A percentile compares a stretch with the other conserved stretches of the same genome.
Evolutionary conservation across 495 filamentous ascomycete species (phyloP).

Genomic region (Jackrogersella multiformis): DNA sequence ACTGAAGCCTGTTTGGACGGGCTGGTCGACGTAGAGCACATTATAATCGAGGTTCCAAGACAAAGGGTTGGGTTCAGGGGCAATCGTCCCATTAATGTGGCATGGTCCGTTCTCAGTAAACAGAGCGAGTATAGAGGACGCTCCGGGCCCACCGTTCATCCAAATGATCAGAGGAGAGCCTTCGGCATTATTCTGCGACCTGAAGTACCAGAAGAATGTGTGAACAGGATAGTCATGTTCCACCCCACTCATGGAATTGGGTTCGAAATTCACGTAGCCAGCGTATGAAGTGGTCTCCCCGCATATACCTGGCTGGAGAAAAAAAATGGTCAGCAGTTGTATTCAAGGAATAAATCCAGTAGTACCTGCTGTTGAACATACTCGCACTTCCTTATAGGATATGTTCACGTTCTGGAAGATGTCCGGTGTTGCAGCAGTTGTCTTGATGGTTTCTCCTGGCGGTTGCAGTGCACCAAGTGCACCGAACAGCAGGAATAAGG

Average conservation of each 20-base stretch:
- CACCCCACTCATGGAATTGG: conserved; percentile 32
- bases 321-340: conserved; percentile 14
- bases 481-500: conserved; percentile 16
- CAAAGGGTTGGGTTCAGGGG: conserved; percentile 62
- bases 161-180: conserved; percentile 69
- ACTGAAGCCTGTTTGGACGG: conserved; percentile 62
- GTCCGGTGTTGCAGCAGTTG: conserved; percentile 14
- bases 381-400: conserved; percentile 1
- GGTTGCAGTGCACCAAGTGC: conserved; percentile 20
- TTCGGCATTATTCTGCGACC: conserved; percentile 64
- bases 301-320: conserved; percentile 39
- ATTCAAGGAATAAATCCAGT: conserved; percentile 18
- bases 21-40: conserved; percentile 75
- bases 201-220: conserved; percentile 83
- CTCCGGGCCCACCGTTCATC: conserved; percentile 70
- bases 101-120: conserved; percentile 66
- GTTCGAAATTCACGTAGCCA: conserved; percentile 56
- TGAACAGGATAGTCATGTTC: conserved; percentile 69
- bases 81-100: conserved; percentile 48
- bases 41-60: conserved; percentile 75
- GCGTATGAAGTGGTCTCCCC: conserved; percentile 52
- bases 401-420: conserved; percentile 11
- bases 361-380: conserved; percentile 24
- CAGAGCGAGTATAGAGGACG: conserved; percentile 67
- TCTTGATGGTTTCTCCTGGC: conserved; percentile 20